Evolutionary conservation across 257 asterid species (phyloP), one percentile per base, ranked within the genome.

Genomic region (Solanum gracilifrons): DNA sequence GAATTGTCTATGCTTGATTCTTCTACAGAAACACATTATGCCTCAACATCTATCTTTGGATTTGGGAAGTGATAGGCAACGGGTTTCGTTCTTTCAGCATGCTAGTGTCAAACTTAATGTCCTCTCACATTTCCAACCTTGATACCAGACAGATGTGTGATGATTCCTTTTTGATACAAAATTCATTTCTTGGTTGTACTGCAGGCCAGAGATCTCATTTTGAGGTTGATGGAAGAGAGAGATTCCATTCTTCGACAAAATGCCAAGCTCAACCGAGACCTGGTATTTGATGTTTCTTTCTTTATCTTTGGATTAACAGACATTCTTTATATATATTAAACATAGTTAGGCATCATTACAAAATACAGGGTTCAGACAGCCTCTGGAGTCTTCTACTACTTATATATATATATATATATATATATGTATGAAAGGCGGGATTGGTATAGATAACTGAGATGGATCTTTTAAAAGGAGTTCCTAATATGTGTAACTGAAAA

Each of bases 201-300:
- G 71, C 89, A 87, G 89, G 84, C 83, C 69, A 87, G 83, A 75
- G 85, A 72, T 48, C 87, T 48, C 35, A 83, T 83, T 27, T 83
- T 85, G 58, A 87, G 46, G 73, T 60, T 87, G 83, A 83, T 84
- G 71, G 87, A 83, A 48, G 89, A 83, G 85, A 71, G 86, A 55
- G 86, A 83, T 72, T 39, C 68, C 72, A 85, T 46, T 33, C 74
- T 87, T 87, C 87, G 15, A 75, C 48, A 55, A 83, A 87, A 87
- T 83, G 32, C 36, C 69, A 87, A 87, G 83, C 89, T 87, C 41
- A 73, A 62, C 39, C 69, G 83, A 87, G 89, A 87, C 51, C 73
- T 87, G 89, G 89, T 87, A 86, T 48, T 25, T 71, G 25, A 32
- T 46, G 13, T 75, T 37, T 48, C 8, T 64, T 37, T 31, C 36